These are phyloP conservation scores for Lupinus albus DNA, from an alignment of 306 rosid genomes.

Conservation along the genomic window DNA sequence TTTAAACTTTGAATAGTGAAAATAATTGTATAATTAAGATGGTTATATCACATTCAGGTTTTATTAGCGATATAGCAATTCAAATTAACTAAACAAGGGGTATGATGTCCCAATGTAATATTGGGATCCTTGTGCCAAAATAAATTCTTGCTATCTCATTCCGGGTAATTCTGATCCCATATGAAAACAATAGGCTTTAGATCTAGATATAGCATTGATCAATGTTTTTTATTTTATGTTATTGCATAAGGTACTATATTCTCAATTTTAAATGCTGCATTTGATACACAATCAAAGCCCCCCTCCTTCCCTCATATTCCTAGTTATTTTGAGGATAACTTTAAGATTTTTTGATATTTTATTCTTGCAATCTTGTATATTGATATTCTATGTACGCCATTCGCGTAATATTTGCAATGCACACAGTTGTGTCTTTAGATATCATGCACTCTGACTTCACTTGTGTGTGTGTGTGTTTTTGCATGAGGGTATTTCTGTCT, in stretches of 20 bases:
- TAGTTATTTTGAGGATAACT: slow-evolving; percentile 17
- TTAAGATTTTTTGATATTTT: slow-evolving; percentile 12
- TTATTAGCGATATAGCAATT: slow-evolving; percentile 6
- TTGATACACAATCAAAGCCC: slow-evolving; percentile 1
- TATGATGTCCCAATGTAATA: not conserved
- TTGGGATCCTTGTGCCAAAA: slow-evolving; percentile 24
- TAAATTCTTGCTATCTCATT: slow-evolving; percentile 18
- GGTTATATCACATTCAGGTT: slow-evolving; percentile 26
- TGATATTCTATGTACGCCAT: slow-evolving; percentile 8
- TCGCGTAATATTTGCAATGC: not conserved
- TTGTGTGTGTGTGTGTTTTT: slow-evolving; percentile 8
- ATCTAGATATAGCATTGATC: slow-evolving; percentile 18
- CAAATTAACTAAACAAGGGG: slow-evolving; percentile 1
- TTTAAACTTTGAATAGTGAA: slow-evolving; percentile 14
- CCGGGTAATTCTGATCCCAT: slow-evolving; percentile 10
- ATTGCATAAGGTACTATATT: slow-evolving; percentile 10
- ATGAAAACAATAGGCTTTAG: not conserved
- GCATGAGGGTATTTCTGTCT: not conserved
- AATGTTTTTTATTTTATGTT: slow-evolving; percentile 21
- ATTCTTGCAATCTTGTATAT: slow-evolving; percentile 19
- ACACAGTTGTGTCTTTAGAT: not conserved
- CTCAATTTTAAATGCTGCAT: slow-evolving; percentile 8
- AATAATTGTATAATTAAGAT: slow-evolving; percentile 16
- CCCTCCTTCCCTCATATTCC: not conserved
- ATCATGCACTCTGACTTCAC: slow-evolving; percentile 29